Base-by-base conservation (phyloP, 805 yeast species). In the Myxozyma melibiosi region DNA sequence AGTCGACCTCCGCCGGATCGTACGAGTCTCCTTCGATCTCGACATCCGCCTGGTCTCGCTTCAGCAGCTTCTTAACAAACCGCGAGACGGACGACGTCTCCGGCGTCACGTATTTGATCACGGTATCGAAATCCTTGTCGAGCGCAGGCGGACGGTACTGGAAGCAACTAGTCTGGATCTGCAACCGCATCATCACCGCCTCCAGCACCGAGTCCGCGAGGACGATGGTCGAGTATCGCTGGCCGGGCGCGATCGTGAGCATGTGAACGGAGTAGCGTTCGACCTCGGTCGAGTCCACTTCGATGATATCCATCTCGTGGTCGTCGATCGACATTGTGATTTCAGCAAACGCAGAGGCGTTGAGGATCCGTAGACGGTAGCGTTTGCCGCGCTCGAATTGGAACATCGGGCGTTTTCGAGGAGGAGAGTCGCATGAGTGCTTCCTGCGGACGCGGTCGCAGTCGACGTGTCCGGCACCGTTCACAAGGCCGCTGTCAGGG, bases 221-320 rank as follows among this genome's bases (percentile, higher is more conserved):
- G n/a, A 57, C 62, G n/a, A 60, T 35, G 13, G 39, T 57, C 1
- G 62, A 53, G 37, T 59, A 59, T 18, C 62, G 41, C 49, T 59
- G 63, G 3, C 62, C 63, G n/a, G 63, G 63, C 16, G 59, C 27
- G 5, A 57, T 34, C 4, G 53, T 37, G 13, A 57, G 18, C 31
- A 16, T 35, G 22, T 60, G 45, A 16, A 46, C 45, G 2, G 33
- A 16, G 9, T 16, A 18, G 2, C 16, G 35, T 28, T 57, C 52
- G 5, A 57, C 51, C 28, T 60, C 62, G 11, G 50, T 57, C n/a
- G 62, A 41, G 28, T 60, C 64, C 11, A 46, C 62, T 58, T 60
- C 64, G 31, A 60, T 50, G 3, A 60, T 47, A 33, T 28, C 27
- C 16, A 60, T 30, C 5, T 25, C 28, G 38, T 57, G 64, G 18